These are phyloP conservation scores for Picochlorum sp. DNA, from an alignment of 139 green algal species.

Conservation along the genomic window DNA sequence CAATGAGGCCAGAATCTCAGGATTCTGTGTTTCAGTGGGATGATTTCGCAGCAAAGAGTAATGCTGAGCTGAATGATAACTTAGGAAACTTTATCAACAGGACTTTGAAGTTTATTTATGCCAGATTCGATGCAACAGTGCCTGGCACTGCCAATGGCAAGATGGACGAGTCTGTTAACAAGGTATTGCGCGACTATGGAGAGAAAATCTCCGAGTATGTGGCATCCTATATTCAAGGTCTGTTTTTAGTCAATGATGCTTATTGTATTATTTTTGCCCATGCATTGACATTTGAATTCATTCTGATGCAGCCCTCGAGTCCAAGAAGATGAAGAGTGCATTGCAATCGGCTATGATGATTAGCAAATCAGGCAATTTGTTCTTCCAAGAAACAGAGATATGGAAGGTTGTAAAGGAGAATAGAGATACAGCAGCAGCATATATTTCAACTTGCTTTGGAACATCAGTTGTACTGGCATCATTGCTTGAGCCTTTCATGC, in stretches of 20 bases:
- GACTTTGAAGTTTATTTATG: constrained; percentile 66
- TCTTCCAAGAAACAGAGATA: constrained; percentile 48
- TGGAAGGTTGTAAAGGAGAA: constrained; percentile 53
- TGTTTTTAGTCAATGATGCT: not conserved
- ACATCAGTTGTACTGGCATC: constrained; percentile 70
- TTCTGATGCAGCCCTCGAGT: constrained; percentile 22
- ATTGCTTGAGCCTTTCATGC: constrained; percentile 89
- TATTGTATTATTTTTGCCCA: not conserved
- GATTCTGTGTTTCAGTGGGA: constrained; percentile 85
- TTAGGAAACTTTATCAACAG: constrained; percentile 85
- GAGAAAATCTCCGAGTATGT: constrained; percentile 44
- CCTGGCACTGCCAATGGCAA: constrained; percentile 18
- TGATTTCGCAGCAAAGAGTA: constrained; percentile 83
- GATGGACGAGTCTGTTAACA: constrained; percentile 8
- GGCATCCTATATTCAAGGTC: constrained; percentile 54
- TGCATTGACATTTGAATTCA: not conserved
- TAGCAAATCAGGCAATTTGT: constrained; percentile 28
- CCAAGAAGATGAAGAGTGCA: constrained; percentile 24
- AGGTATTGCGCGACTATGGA: constrained; percentile 43
- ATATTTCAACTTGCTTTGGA: constrained; percentile 55
- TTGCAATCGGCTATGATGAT: constrained; percentile 26
- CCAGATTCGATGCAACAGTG: constrained; percentile 52
- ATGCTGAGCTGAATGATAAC: constrained; percentile 92
- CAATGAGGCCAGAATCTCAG: constrained; percentile 64
- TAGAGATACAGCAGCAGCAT: constrained; percentile 13